Evolutionary conservation across 345 rosid genomes (phyloP).

Genomic region (Cochlearia excelsa): DNA sequence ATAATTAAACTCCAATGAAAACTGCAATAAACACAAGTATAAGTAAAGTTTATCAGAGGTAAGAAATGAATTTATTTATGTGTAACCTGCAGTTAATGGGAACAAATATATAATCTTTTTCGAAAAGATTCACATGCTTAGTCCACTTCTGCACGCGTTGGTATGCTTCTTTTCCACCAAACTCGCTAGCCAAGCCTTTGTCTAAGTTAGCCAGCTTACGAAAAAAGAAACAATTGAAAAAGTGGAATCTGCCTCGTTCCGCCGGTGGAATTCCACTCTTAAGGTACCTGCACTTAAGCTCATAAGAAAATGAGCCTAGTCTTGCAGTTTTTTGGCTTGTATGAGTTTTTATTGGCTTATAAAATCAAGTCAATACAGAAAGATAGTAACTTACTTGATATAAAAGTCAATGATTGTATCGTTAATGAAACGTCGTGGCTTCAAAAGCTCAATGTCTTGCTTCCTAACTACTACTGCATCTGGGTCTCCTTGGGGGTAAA

Average conservation of each 20-base stretch:
- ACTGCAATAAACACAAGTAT: constrained; percentile 48
- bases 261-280: constrained; percentile 59
- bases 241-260: constrained; percentile 66
- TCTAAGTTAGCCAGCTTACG: constrained; percentile 91
- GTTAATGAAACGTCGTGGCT: constrained; percentile 76
- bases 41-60: constrained; percentile 28
- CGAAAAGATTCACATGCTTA: constrained; percentile 78
- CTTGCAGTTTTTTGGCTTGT: constrained; percentile 8
- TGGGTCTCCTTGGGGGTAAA: no score
- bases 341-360: not conserved
- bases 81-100: constrained; percentile 90
- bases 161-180: constrained; percentile 79
- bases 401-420: constrained; percentile 95
- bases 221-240: constrained; percentile 95
- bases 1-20: constrained; percentile 96
- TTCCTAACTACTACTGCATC: constrained; percentile 76
- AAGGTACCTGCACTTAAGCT: constrained; percentile 53
- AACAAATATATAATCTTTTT: constrained; percentile 83
- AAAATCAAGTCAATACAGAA: constrained; percentile 2
- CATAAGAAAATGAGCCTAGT: not conserved
- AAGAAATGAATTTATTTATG: not conserved
- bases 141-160: constrained; percentile 96
- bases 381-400: constrained; percentile 53
- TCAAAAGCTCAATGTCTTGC: constrained; percentile 77
- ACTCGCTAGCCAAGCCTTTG: constrained; percentile 69